phyloP scores from a whole-genome alignment of 208 protist genomes.

The Leishmania guyanensis region DNA sequence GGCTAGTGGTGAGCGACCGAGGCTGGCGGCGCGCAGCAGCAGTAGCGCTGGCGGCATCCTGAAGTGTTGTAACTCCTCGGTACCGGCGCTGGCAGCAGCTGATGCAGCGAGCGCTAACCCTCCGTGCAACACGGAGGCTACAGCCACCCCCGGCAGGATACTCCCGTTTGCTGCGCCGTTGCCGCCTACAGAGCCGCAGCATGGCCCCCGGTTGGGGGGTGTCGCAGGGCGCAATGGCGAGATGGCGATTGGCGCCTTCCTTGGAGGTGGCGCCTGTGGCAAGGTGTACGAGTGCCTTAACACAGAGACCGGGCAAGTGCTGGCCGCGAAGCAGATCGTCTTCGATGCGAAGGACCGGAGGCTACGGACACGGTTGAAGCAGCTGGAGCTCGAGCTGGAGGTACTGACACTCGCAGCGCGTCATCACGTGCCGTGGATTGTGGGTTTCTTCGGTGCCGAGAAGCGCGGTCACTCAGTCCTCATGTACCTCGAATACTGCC shows the following conservation, averaged over 20 bases:
- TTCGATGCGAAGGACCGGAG: conserved; percentile 89
- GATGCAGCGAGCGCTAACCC: background rate
- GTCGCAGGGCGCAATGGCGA: conserved; percentile 61
- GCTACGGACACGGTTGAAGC: conserved; percentile 55
- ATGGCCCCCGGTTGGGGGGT: conserved; percentile 55
- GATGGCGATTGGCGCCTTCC: conserved; percentile 77
- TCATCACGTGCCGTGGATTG: conserved; percentile 78
- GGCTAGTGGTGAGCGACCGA: background rate
- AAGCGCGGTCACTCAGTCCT: conserved; percentile 87
- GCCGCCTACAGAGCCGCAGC: conserved; percentile 46
- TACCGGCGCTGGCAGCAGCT: conserved; percentile 1
- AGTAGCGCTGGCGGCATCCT: background rate
- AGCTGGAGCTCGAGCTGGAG: conserved; percentile 84
- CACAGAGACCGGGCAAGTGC: conserved; percentile 72
- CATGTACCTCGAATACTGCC: conserved; percentile 92
- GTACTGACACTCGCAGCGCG: conserved; percentile 75
- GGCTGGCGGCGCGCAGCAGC: background rate
- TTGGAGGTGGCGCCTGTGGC: conserved; percentile 86
- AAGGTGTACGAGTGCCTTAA: conserved; percentile 91
- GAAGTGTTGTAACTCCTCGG: background rate
- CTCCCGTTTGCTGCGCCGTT: conserved; percentile 46
- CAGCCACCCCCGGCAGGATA: background rate
- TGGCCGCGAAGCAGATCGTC: conserved; percentile 86
- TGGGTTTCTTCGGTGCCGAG: conserved; percentile 85
- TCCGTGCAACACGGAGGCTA: background rate